phyloP scores from a whole-genome alignment of 495 filamentous ascomycete species.

The Achaetomiella virescens region DNA sequence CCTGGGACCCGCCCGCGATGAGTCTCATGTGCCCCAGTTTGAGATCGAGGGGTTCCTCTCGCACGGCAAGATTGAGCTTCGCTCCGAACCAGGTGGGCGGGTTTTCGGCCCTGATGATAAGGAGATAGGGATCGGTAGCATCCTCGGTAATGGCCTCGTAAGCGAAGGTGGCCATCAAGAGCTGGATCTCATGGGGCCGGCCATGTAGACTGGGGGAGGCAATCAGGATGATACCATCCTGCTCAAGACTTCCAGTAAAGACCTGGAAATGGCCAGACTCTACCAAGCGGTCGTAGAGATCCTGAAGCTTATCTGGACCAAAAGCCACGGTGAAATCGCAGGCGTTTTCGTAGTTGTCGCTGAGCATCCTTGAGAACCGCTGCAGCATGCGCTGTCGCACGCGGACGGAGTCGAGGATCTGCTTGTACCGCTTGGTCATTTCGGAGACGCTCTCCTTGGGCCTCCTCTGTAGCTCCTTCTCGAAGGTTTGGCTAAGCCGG shows the following conservation, averaged over 20 bases:
- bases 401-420: slow-evolving; percentile 87
- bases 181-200: slow-evolving; percentile 70
- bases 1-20: slow-evolving; percentile 80
- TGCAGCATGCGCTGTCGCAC: slow-evolving; percentile 80
- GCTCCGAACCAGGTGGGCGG: slow-evolving; percentile 78
- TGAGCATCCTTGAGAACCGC: slow-evolving; percentile 76
- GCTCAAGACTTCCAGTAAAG: slow-evolving; percentile 56
- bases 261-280: slow-evolving; percentile 82
- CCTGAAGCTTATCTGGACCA: slow-evolving; percentile 54
- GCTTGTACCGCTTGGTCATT: slow-evolving; percentile 95
- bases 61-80: slow-evolving; percentile 59
- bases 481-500: slow-evolving; percentile 82
- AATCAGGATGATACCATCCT: slow-evolving; percentile 73
- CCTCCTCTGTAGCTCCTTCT: slow-evolving; percentile 76
- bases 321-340: slow-evolving; percentile 85
- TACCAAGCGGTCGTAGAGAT: slow-evolving; percentile 76
- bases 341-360: slow-evolving; percentile 89
- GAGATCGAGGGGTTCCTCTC: slow-evolving; percentile 76
- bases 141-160: slow-evolving; percentile 73
- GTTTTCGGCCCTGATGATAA: slow-evolving; percentile 78
- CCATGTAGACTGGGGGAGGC: slow-evolving; percentile 73
- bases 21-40: slow-evolving; percentile 82
- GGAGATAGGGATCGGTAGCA: slow-evolving; percentile 67
- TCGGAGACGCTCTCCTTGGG: slow-evolving; percentile 77
- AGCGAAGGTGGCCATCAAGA: slow-evolving; percentile 81